phyloP scores from a whole-genome alignment of 2,329 filamentous ascomycete species.

The Colletotrichum sp. region DNA sequence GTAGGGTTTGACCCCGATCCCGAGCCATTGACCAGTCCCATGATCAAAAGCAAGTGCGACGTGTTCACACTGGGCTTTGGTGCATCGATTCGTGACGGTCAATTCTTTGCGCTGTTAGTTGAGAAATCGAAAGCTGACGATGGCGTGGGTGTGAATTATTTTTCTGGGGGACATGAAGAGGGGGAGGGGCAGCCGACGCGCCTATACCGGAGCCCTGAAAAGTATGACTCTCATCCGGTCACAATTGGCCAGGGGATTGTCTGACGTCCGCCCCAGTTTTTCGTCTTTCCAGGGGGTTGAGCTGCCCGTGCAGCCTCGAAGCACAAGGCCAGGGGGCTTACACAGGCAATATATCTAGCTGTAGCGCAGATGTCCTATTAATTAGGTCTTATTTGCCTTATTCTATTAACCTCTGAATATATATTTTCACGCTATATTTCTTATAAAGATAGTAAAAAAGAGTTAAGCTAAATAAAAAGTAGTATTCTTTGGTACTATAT shows the following conservation, averaged over 20 bases:
- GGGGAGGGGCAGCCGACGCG: neutral
- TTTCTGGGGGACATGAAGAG: neutral
- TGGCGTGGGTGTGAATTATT: neutral
- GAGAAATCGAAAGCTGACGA: neutral
- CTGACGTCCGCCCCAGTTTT: neutral
- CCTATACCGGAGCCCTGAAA: neutral
- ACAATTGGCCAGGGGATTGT: neutral
- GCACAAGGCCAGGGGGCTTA: no score
- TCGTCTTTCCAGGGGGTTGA: neutral
- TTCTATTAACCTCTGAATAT: no score
- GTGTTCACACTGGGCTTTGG: neutral
- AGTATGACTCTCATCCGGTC: neutral
- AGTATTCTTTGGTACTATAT: no score
- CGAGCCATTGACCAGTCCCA: constrained; percentile 21
- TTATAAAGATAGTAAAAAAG: no score
- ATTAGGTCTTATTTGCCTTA: no score
- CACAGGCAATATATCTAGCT: no score
- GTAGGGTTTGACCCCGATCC: constrained; percentile 44
- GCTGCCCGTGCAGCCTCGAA: no score
- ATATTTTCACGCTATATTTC: no score
- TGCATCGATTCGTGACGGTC: neutral
- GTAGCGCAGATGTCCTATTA: no score
- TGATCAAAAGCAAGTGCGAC: neutral
- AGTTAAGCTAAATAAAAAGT: no score
- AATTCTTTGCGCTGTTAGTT: neutral